Evolutionary conservation across 179 eudicot species (phyloP).

Genomic region (Beta macrorhiza): DNA sequence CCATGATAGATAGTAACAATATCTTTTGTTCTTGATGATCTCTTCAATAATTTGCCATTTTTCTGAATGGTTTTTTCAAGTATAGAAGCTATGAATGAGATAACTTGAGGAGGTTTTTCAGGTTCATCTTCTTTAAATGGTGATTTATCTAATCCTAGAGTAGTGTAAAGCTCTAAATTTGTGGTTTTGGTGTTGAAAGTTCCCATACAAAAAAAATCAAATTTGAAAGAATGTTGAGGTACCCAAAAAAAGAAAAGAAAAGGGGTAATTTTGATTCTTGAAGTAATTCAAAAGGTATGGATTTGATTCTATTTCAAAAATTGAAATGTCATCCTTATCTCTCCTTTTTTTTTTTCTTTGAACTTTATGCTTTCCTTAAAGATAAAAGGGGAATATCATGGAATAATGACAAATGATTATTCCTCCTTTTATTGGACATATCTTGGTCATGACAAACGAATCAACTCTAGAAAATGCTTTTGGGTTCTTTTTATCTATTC

Average conservation of each 20-base stretch:
- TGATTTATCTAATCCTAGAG: slow-evolving; percentile 17
- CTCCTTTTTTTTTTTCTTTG: background rate
- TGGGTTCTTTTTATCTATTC: background rate
- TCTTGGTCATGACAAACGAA: slow-evolving; percentile 13
- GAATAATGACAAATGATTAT: slow-evolving; percentile 33
- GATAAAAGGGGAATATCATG: slow-evolving; percentile 21
- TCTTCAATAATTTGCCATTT: slow-evolving; percentile 31
- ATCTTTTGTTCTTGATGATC: slow-evolving; percentile 22
- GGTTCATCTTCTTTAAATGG: slow-evolving; percentile 8
- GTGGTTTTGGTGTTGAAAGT: slow-evolving; percentile 9
- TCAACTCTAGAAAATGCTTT: slow-evolving; percentile 5
- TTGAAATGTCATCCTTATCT: slow-evolving; percentile 9
- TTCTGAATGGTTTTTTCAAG: slow-evolving; percentile 25
- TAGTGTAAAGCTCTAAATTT: slow-evolving; percentile 14
- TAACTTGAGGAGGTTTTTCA: slow-evolving; percentile 25
- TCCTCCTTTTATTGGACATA: slow-evolving; percentile 18
- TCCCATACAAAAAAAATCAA: slow-evolving; percentile 19
- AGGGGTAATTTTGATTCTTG: slow-evolving; percentile 17
- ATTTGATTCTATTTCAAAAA: slow-evolving; percentile 5
- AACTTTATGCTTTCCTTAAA: slow-evolving; percentile 31
- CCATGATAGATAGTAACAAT: slow-evolving; percentile 31
- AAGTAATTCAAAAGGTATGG: slow-evolving; percentile 21
- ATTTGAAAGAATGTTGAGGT: background rate
- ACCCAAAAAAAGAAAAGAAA: background rate
- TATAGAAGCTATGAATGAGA: slow-evolving; percentile 20